Base-by-base conservation (phyloP, 2,329 filamentous ascomycete genomes). In the Sordariomycetes sp. region DNA sequence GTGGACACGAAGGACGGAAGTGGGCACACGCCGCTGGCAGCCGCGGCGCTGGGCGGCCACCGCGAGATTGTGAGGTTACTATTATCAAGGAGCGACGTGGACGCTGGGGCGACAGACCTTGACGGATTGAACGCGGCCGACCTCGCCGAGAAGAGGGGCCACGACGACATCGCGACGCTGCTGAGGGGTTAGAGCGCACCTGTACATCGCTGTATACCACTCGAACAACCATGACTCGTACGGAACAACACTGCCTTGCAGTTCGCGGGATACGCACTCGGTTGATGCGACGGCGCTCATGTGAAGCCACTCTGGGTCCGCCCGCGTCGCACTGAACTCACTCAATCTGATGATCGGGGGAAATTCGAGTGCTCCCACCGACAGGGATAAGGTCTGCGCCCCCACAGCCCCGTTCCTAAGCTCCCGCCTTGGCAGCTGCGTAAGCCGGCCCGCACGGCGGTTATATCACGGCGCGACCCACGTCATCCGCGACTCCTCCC, bases 11-110 rank as follows among this genome's bases (percentile, higher is more conserved):
- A 20, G 51, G 58, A 59, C n/a, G 35, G 42, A 1, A 52, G 17
- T 20, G 58, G 55, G 4, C 58, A 56, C 32, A 57, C 58, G 51
- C 53, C 57, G 57, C 45, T 58, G 53, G 42, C 57, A 15, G 57
- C 57, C 2, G 57, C 57, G 20, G 57, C 53, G 22, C 12, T 55
- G 10, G 57, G 57, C 20, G 57, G 57, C 5, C 39, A 58, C 53
- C 53, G 39, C 53, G 57, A 52, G 22, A 35, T 58, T 2, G 53
- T 52, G 45, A 4, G 53, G 48, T 10, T 58, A 13, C 32, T 58
- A 32, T 12, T 58, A 13, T n/a, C 3, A 12, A 32, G 53, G 32
- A 20, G 22, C 0, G 57, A 53, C 17, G 57, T 55, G n/a, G 48
- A 39, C 15, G 39, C 48, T 3, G 22, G 50, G 13, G 20, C 34